phyloP scores from a whole-genome alignment of 1,139 yeast genomes.

The Hyphopichia khmerensis region DNA sequence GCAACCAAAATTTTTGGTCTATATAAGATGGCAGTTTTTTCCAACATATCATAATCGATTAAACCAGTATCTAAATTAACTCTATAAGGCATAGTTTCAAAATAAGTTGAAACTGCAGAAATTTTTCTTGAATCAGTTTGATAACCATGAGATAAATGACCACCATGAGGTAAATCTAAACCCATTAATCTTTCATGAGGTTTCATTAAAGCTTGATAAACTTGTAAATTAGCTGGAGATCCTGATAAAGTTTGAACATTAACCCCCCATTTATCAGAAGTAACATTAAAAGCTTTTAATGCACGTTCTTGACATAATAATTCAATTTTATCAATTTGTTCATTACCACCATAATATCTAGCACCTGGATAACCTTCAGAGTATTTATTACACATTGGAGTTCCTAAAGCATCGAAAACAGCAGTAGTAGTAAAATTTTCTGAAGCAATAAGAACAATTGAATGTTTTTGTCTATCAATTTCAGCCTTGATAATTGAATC shows the following conservation, averaged over 20 bases:
- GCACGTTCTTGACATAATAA: slow-evolving; percentile 91
- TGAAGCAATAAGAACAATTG: slow-evolving; percentile 91
- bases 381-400: slow-evolving; percentile 92
- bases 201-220: slow-evolving; percentile 90
- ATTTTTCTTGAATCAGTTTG: slow-evolving; percentile 95
- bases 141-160: slow-evolving; percentile 97
- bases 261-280: slow-evolving; percentile 93
- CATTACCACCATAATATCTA: slow-evolving; percentile 87
- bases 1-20: slow-evolving; percentile 96
- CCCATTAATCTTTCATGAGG: slow-evolving; percentile 98
- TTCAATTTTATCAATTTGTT: slow-evolving; percentile 93
- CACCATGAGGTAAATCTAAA: slow-evolving; percentile 95
- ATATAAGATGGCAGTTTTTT: slow-evolving; percentile 82
- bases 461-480: slow-evolving; percentile 89
- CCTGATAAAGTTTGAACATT: slow-evolving; percentile 96
- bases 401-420: slow-evolving; percentile 94
- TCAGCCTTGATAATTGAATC: slow-evolving; percentile 82
- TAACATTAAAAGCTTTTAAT: slow-evolving; percentile 75
- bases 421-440: slow-evolving; percentile 97
- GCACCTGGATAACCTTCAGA: slow-evolving; percentile 90
- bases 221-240: slow-evolving; percentile 96
- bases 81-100: slow-evolving; percentile 98
- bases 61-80: slow-evolving; percentile 88
- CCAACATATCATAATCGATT: slow-evolving; percentile 93
- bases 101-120: slow-evolving; percentile 93